phyloP scores from a whole-genome alignment of 1,284 basidiomycete species.

The Ceratobasidium sp. region DNA sequence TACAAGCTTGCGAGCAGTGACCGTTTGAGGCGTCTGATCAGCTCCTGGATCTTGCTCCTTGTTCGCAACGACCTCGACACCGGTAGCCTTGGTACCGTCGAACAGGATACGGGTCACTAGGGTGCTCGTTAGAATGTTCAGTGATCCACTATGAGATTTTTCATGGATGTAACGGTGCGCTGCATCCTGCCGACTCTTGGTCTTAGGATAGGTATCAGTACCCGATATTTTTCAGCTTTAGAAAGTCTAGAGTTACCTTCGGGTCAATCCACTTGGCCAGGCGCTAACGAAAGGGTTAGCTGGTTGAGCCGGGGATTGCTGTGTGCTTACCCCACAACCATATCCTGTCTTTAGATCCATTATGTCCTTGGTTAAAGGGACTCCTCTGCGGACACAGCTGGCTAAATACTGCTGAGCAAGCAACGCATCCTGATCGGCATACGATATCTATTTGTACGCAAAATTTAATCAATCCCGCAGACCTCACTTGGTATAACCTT shows the following conservation, averaged over 20 bases:
- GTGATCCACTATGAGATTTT: neutral
- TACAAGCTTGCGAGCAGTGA: constrained; percentile 19
- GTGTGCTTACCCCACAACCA: neutral
- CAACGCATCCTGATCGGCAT: neutral
- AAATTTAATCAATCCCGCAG: neutral
- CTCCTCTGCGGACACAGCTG: neutral
- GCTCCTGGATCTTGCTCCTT: neutral
- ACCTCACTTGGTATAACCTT: neutral
- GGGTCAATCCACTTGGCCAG: neutral
- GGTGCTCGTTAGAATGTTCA: neutral
- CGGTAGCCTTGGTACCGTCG: constrained; percentile 6
- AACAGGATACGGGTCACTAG: constrained; percentile 15
- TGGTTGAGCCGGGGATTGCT: neutral
- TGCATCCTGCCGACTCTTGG: neutral
- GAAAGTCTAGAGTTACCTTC: neutral
- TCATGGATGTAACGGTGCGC: constrained; percentile 8
- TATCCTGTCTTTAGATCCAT: neutral
- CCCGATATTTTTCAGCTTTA: neutral
- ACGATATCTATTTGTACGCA: no score
- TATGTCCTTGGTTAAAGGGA: neutral
- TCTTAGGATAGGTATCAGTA: neutral
- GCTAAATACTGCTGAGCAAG: neutral
- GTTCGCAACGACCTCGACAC: constrained; percentile 10
- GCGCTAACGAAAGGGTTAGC: no score
- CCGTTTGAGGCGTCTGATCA: neutral